Evolutionary conservation across 106 monocot species (phyloP), one percentile per base, ranked within the genome.

Genomic region (Amphibolis antarctica): DNA sequence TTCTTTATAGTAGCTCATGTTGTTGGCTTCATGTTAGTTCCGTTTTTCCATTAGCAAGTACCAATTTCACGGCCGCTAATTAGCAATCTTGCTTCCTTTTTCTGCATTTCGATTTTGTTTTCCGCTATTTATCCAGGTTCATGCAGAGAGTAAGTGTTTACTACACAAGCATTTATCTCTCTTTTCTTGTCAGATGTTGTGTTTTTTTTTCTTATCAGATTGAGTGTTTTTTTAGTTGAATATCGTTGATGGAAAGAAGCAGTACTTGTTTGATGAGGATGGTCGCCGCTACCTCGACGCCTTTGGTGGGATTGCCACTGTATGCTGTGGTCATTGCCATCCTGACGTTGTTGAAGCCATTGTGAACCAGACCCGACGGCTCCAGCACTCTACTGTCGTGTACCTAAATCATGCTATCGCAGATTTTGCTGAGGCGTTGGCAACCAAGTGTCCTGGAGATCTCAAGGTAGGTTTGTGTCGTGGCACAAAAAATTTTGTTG

Each of bases 251-350:
- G 93, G 93, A 10, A 94, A 86, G 77, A 89, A 83, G 89, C 93
- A 89, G 56, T 94, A 89, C 71, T 53, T 94, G 58, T 94, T 80
- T 51, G 93, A 94, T 51, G 89, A 94, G 69, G 83, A 86, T 73
- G 93, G 93, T 0, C 74, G 75, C 1, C 86, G 93, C 3, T 94
- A 82, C 60, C 81, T 89, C 23, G 93, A 94, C 66, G 93, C 81
- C 28, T 94, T 89, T 44, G 93, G 79, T 62, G 93, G 93, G 6
- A 94, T 94, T 62, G 93, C 93, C 28, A 94, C 93, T 12, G 83
- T 94, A 18, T 81, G 79, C 45, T 94, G 93, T 53, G 93, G 93
- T 1, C 93, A 94, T 63, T 89, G 93, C 64, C 93, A 89, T 60
- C 93, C 93, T 7, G 89, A 86, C 46, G 79, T 89, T 30, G 66